Evolutionary conservation across 805 yeast genomes (phyloP).

Genomic region (Candida wancherniae): DNA sequence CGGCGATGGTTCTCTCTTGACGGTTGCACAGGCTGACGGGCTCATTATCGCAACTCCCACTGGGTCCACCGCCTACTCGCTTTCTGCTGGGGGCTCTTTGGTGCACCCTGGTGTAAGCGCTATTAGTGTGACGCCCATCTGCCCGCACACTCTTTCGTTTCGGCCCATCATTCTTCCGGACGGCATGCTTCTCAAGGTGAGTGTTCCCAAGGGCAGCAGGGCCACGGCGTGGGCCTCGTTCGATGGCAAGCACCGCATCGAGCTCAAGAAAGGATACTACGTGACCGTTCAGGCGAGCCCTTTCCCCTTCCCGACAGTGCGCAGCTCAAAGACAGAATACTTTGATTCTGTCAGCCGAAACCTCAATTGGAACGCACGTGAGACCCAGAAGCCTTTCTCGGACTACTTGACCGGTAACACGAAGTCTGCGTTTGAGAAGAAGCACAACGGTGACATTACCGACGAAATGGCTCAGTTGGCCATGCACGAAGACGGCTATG

Average conservation of each 20-base stretch:
- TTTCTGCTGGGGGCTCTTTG: conserved; percentile 92
- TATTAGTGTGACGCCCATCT: conserved; percentile 88
- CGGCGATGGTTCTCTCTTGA: conserved; percentile 79
- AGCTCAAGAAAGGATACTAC: conserved; percentile 76
- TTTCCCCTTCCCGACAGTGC: conserved; percentile 91
- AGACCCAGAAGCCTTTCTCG: conserved; percentile 77
- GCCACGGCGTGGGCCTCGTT: conserved; percentile 96
- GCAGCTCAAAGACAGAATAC: conserved; percentile 67
- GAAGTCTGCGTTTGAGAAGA: conserved; percentile 26
- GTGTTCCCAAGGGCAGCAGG: conserved; percentile 73
- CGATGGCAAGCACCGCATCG: conserved; percentile 87
- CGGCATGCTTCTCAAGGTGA: conserved; percentile 78
- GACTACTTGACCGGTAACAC: conserved; percentile 57
- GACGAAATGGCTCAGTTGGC: conserved; percentile 11
- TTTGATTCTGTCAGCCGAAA: conserved; percentile 82
- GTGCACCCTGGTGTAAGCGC: conserved; percentile 95
- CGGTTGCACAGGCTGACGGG: conserved; percentile 94
- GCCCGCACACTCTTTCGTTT: conserved; percentile 92
- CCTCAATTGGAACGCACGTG: conserved; percentile 90
- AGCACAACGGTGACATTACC: conserved; percentile 11
- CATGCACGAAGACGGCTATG: conserved; percentile 25
- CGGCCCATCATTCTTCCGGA: conserved; percentile 91
- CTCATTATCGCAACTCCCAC: conserved; percentile 91
- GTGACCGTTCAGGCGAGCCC: conserved; percentile 81
- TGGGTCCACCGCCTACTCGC: conserved; percentile 92